Evolutionary conservation across 2,329 filamentous ascomycete species (phyloP), one percentile per base, ranked within the genome.

Genomic region (Fusarium ramigenum): DNA sequence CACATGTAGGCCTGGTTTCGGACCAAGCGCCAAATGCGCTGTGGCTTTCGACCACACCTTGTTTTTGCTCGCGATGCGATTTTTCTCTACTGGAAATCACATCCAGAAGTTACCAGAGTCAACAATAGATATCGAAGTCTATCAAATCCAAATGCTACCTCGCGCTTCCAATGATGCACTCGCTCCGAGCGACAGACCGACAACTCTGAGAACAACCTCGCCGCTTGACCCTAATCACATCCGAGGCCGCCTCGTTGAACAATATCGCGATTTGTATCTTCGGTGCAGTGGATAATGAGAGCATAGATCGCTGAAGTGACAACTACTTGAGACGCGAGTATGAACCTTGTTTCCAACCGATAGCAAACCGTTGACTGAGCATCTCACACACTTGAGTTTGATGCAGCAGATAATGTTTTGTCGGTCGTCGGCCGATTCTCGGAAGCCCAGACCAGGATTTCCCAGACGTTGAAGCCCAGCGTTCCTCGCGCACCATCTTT

Each of bases 401-500:
- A 11, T 8, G 9, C n/a, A 23, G 15, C 4, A 43, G 16, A 23
- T 11, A 12, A 43, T 43, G n/a, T 23, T 18, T 23, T 18, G 2
- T 23, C 4, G 10, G 6, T 42, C 9, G 14, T 16, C 7, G 40
- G 14, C 21, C 21, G 14, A 10, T 16, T n/a, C 42, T 23, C 4
- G 5, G 42, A 23, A 18, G n/a, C 10, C 10, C 16, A 43, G n/a
- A 43, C n/a, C 42, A 15, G 21, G 5, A n/a, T n/a, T 12, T 42
- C 5, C 21, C 12, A 15, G 8, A 4, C 5, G 1, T n/a, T 42
- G 8, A 42, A 9, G 21, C 14, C 14, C 23, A 7, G n/a, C 18
- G 4, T 7, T 44, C 1, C 0, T 9, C 4, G 7, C 7, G 7
- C 16, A 14, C 11, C 4, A 4, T 11, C n/a, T 6, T 1, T 16